phyloP scores from a whole-genome alignment of 2,329 filamentous ascomycete genomes.

The Colletotrichum liaoningense region DNA sequence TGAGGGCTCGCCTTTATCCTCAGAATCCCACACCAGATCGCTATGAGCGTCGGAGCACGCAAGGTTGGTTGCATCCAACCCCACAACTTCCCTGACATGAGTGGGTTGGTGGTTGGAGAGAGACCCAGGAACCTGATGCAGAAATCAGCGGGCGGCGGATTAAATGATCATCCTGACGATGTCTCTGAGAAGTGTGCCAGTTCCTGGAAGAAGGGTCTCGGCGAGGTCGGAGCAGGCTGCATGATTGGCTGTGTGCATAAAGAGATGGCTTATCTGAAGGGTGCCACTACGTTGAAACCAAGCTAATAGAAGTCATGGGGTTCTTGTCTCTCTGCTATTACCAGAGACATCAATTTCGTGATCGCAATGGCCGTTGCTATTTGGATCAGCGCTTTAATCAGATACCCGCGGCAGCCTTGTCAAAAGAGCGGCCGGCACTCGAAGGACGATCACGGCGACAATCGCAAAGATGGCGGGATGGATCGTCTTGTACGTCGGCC shows the following conservation, averaged over 20 bases:
- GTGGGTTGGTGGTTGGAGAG: background rate
- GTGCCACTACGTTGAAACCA: slow-evolving; percentile 30
- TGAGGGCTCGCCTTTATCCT: slow-evolving; percentile 8
- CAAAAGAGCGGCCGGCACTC: slow-evolving; percentile 20
- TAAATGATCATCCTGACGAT: slow-evolving; percentile 24
- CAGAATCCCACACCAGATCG: slow-evolving; percentile 27
- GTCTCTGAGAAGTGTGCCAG: slow-evolving; percentile 14
- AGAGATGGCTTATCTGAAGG: slow-evolving; percentile 31
- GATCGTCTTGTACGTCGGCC: background rate
- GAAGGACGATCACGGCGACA: slow-evolving; percentile 10
- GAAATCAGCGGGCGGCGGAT: slow-evolving; percentile 15
- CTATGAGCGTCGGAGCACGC: slow-evolving; percentile 13
- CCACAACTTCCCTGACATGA: slow-evolving; percentile 7
- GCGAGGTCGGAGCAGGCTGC: background rate
- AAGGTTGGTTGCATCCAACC: slow-evolving; percentile 6
- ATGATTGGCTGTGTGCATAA: slow-evolving; percentile 22
- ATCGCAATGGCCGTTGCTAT: background rate
- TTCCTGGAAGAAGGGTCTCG: slow-evolving; percentile 4
- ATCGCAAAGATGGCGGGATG: slow-evolving; percentile 7
- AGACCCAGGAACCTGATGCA: background rate
- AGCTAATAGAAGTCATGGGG: slow-evolving; percentile 32
- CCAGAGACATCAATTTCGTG: slow-evolving; percentile 22
- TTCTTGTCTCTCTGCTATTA: slow-evolving; percentile 34
- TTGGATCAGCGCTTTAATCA: slow-evolving; percentile 3
- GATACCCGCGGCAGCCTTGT: slow-evolving; percentile 24